Percentiles rank a stretch among this genome's conserved stretches.
phyloP scores from a whole-genome alignment of 179 eudicot species.

The Patellifolia procumbens region DNA sequence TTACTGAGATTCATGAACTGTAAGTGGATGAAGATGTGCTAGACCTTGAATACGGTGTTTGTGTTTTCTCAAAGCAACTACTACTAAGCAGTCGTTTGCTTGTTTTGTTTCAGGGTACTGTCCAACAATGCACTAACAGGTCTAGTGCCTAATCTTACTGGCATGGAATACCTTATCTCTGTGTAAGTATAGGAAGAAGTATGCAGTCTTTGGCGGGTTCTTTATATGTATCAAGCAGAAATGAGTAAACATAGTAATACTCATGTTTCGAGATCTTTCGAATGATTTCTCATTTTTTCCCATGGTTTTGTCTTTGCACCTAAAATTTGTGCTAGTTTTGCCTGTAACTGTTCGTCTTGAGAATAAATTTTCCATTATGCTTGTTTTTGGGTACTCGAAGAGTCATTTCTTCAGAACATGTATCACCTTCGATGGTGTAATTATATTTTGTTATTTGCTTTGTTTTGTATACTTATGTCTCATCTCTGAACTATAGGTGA shows the following conservation, averaged over 20 bases:
- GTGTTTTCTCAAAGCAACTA: background rate
- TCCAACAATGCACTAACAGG: constrained; percentile 59
- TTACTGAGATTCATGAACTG: constrained; percentile 56
- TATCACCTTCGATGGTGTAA: background rate
- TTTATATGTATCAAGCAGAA: too few relatives aligned
- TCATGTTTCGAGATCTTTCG: background rate
- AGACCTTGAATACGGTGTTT: background rate
- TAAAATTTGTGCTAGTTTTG: background rate
- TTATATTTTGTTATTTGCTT: background rate
- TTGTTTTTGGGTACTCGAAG: background rate
- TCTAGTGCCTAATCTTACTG: constrained; percentile 55
- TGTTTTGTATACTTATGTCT: background rate
- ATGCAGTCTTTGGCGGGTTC: background rate
- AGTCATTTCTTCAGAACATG: background rate
- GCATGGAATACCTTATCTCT: constrained; percentile 44
- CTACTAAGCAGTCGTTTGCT: constrained; percentile 2
- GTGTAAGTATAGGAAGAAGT: constrained; percentile 45
- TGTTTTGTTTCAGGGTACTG: constrained; percentile 41
- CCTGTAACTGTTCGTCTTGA: background rate
- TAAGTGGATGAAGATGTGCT: constrained; percentile 39
- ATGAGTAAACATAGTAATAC: background rate
- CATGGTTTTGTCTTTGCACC: background rate
- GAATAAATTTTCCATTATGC: background rate
- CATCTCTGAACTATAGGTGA: background rate
- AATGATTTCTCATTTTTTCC: constrained; percentile 2